phyloP scores from a whole-genome alignment of 2,329 filamentous ascomycete genomes.

The Paramyrothecium roridum region DNA sequence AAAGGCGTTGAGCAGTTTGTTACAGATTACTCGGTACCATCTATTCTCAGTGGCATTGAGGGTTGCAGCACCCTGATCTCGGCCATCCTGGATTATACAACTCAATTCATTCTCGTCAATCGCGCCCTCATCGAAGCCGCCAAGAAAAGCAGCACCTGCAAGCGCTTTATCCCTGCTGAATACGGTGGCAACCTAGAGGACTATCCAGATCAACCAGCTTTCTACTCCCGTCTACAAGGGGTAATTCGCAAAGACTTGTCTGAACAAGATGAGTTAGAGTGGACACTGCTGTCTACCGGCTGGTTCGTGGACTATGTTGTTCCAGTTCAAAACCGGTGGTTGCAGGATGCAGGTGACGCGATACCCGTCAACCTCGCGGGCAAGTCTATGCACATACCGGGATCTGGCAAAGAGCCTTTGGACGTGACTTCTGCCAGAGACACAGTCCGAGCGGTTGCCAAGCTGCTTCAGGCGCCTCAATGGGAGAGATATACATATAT shows the following conservation, averaged over 20 bases:
- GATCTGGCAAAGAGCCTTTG: no score
- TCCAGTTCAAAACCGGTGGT: no score
- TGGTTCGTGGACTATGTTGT: constrained; percentile 10
- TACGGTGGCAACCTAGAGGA: constrained; percentile 7
- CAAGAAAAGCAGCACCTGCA: constrained; percentile 7
- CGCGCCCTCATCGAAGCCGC: constrained; percentile 10
- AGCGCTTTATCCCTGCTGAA: constrained; percentile 13
- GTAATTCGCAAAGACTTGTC: constrained; percentile 3
- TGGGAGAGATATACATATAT: no score
- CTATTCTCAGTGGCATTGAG: not conserved
- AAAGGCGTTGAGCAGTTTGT: no score
- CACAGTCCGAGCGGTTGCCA: no score
- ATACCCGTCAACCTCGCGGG: no score
- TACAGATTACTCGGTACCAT: no score
- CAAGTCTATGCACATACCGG: no score
- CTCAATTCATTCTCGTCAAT: constrained; percentile 8
- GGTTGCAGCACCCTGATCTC: constrained; percentile 8
- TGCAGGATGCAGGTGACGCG: no score
- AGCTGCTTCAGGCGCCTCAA: no score
- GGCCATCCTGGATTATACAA: constrained; percentile 8
- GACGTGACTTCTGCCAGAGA: no score
- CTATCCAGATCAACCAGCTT: constrained; percentile 12
- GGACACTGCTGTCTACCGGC: constrained; percentile 10
- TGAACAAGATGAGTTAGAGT: constrained; percentile 8
- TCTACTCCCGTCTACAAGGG: constrained; percentile 6